Evolutionary conservation across 306 rosid species (phyloP), one percentile per base, ranked within the genome.

Genomic region (Trifolium dubium): DNA sequence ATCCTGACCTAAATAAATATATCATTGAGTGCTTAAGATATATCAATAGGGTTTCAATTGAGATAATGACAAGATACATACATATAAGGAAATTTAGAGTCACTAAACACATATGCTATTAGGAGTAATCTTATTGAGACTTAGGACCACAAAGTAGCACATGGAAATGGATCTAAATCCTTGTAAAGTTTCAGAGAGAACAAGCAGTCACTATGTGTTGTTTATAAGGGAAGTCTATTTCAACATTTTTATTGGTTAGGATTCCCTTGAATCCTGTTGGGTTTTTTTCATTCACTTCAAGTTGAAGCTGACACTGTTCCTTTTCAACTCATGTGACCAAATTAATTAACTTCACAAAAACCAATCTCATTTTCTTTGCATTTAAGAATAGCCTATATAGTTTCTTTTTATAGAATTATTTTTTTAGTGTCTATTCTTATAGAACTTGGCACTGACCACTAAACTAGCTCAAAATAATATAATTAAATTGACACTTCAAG

Each of bases 141-240:
- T 47, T 9, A 69, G 85, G 88, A 81, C 88, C 85, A 78, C 88
- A 41, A 44, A 19, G 50, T 19, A 17, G 77, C 75, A 73, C 80
- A 77, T 70, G 72, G 83, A 74, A 81, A 72, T 73, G 59, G 81
- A 70, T 81, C 79, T 55, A 75, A 83, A 75, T 75, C 81, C 72
- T 71, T 79, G 75, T 47, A 71, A 72, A 77, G 67, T 64, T 80
- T 64, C 72, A 74, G 79, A 73, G 73, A 40, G 84, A 77, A 82
- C 69, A 77, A 82, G 73, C 69, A 77, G 79, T 67, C 41, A 18
- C 73, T 67, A 29, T 72, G 82, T 58, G 37, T 67, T 67, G 64
- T 66, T 59, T 61, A 60, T 51, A 61, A 43, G 73, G 82, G 23
- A 34, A 32, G 76, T 79, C 69, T 12, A 64, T 65, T 77, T 73